Evolutionary conservation across 2,329 filamentous ascomycete species (phyloP).

Genomic region (Scedosporium dehoogii): DNA sequence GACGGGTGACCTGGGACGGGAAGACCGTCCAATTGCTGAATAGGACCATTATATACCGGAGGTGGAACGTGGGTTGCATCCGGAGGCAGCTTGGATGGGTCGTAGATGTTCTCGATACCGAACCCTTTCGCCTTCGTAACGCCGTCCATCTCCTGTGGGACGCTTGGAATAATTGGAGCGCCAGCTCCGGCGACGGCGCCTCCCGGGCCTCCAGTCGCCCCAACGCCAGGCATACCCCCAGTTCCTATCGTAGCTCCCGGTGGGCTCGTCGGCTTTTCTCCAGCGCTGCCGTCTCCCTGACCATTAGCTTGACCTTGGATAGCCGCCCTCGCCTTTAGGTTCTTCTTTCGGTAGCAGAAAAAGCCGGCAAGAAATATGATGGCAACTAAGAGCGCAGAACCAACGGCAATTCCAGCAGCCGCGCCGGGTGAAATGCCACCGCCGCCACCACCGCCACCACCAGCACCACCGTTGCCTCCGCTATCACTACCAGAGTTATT

Average conservation of each 20-base stretch:
- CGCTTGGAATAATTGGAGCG: background rate
- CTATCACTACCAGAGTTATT: background rate
- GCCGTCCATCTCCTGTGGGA: background rate
- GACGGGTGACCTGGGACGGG: background rate
- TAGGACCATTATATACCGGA: background rate
- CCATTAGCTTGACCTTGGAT: background rate
- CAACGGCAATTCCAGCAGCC: constrained; percentile 1
- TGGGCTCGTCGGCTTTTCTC: background rate
- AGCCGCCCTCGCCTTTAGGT: background rate
- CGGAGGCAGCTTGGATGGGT: background rate
- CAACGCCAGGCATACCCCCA: background rate
- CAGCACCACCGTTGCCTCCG: background rate
- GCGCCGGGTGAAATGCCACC: background rate
- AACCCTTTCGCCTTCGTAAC: background rate
- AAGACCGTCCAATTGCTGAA: background rate
- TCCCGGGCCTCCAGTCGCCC: background rate
- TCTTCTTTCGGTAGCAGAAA: constrained; percentile 1
- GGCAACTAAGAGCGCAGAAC: background rate
- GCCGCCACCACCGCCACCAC: background rate
- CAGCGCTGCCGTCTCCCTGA: background rate
- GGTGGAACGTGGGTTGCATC: background rate
- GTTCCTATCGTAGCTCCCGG: background rate
- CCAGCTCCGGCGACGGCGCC: background rate
- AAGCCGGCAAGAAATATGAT: background rate
- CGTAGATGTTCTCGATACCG: background rate